phyloP scores from a whole-genome alignment of 805 yeast genomes.

The Candida hungchunana region DNA sequence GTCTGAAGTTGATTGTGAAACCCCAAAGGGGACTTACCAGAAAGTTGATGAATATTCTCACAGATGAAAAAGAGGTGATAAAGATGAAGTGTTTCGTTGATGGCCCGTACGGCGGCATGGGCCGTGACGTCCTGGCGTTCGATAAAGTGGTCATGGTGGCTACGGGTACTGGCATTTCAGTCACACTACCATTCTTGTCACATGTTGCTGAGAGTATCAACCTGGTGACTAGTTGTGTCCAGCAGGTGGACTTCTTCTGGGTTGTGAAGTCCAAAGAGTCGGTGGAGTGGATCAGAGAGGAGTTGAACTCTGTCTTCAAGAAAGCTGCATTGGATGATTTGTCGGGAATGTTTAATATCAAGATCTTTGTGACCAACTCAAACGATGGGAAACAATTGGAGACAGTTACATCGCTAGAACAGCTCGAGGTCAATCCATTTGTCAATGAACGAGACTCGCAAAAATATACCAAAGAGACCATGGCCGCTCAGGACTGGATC shows the following conservation, averaged over 20 bases:
- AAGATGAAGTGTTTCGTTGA: conserved; percentile 38
- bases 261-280: conserved; percentile 32
- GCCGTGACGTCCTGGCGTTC: conserved; percentile 43
- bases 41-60: conserved; percentile 27
- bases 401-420: too few relatives aligned
- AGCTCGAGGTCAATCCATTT: neutral
- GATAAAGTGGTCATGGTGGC: conserved; percentile 39
- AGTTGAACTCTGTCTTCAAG: too few relatives aligned
- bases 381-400: too few relatives aligned
- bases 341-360: conserved; percentile 14
- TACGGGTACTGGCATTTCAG: conserved; percentile 52
- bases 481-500: too few relatives aligned
- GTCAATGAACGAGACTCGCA: neutral
- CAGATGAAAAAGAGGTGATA: conserved; percentile 24
- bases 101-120: conserved; percentile 56
- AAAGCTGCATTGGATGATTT: too few relatives aligned
- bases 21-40: conserved; percentile 46
- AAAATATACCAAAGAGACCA: conserved; percentile 1
- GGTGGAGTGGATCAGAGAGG: conserved; percentile 38
- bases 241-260: conserved; percentile 42
- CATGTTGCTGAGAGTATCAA: conserved; percentile 17
- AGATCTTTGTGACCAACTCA: conserved; percentile 30
- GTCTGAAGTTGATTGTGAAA: conserved; percentile 39
- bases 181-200: conserved; percentile 40
- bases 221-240: conserved; percentile 17